Conservation (phyloP, 2,329 filamentous ascomycete genomes). For the Alternaria panax region DNA sequence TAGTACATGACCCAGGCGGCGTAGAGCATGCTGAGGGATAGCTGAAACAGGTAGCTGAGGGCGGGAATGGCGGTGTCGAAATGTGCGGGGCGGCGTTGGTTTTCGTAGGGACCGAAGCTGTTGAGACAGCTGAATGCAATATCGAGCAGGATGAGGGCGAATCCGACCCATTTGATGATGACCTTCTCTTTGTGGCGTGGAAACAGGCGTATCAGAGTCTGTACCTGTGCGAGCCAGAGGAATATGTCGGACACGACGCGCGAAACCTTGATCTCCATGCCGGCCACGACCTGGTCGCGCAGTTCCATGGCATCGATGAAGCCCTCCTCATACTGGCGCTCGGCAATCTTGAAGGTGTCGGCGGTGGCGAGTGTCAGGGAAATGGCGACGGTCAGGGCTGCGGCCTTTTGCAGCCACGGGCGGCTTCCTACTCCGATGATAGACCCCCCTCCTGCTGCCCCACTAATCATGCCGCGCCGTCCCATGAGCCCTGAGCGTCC, state of each 20-base stretch:
- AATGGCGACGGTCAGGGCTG: slow-evolving; percentile 70
- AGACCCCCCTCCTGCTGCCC: slow-evolving; percentile 66
- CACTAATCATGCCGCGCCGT: slow-evolving; percentile 82
- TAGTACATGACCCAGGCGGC: slow-evolving; percentile 96
- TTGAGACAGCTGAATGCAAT: slow-evolving; percentile 91
- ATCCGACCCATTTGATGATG: slow-evolving; percentile 98
- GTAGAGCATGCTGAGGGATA: slow-evolving; percentile 85
- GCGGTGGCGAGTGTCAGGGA: slow-evolving; percentile 93
- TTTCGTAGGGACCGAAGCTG: slow-evolving; percentile 71
- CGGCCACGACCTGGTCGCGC: slow-evolving; percentile 80
- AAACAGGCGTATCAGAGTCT: slow-evolving; percentile 94
- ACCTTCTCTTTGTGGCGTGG: slow-evolving; percentile 97
- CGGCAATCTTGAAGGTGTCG: slow-evolving; percentile 86
- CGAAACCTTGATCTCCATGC: slow-evolving; percentile 86
- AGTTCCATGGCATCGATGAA: slow-evolving; percentile 80
- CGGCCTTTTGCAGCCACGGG: slow-evolving; percentile 85
- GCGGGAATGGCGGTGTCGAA: slow-evolving; percentile 93
- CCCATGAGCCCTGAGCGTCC: slow-evolving; percentile 76
- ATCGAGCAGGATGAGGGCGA: slow-evolving; percentile 89
- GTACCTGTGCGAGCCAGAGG: slow-evolving; percentile 95
- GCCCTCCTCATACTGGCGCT: slow-evolving; percentile 79
- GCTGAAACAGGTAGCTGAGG: slow-evolving; percentile 86
- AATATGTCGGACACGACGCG: slow-evolving; percentile 95
- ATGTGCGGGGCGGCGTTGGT: slow-evolving; percentile 69
- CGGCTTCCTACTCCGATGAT: slow-evolving; percentile 87